Conservation (phyloP, 2,329 filamentous ascomycete species). For the Ascochyta koolunga region DNA sequence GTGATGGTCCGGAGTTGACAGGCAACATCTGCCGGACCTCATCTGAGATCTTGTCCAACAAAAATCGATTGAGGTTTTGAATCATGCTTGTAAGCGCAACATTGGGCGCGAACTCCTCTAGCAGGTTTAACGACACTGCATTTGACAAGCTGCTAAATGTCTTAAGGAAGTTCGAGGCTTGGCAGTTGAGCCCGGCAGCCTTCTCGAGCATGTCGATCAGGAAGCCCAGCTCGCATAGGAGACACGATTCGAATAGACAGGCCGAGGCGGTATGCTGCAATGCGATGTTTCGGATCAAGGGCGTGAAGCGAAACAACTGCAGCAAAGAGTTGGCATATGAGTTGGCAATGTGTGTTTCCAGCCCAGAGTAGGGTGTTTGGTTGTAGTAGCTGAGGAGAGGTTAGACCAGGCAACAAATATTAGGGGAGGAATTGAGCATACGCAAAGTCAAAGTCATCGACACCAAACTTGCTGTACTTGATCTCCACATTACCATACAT, state of each 20-base stretch:
- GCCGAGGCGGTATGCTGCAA: conserved; percentile 86
- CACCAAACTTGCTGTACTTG: conserved; percentile 97
- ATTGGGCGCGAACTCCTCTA: conserved; percentile 81
- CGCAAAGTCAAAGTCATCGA: conserved; percentile 99
- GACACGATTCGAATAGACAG: conserved; percentile 80
- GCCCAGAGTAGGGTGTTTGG: conserved; percentile 84
- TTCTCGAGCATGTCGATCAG: conserved; percentile 98
- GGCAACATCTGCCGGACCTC: conserved; percentile 75
- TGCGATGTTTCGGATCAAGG: conserved; percentile 83
- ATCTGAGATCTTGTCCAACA: conserved; percentile 78
- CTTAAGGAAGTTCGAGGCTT: conserved; percentile 93
- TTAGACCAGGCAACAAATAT: conserved; percentile 6
- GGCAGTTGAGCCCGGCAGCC: conserved; percentile 89
- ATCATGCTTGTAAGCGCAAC: conserved; percentile 80
- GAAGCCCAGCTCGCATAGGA: conserved; percentile 93
- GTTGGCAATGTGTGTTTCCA: conserved; percentile 96
- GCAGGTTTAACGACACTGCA: conserved; percentile 74
- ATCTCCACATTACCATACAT: conserved; percentile 96
- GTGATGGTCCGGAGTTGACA: conserved; percentile 56
- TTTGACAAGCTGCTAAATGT: conserved; percentile 84
- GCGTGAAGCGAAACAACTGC: conserved; percentile 90
- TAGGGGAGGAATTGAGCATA: conserved; percentile 49
- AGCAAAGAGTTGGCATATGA: conserved; percentile 93
- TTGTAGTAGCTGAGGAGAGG: conserved; percentile 78
- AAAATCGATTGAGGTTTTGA: conserved; percentile 83